Conservation (phyloP, 331 rosid species). For the Pyracantha coccinea region DNA sequence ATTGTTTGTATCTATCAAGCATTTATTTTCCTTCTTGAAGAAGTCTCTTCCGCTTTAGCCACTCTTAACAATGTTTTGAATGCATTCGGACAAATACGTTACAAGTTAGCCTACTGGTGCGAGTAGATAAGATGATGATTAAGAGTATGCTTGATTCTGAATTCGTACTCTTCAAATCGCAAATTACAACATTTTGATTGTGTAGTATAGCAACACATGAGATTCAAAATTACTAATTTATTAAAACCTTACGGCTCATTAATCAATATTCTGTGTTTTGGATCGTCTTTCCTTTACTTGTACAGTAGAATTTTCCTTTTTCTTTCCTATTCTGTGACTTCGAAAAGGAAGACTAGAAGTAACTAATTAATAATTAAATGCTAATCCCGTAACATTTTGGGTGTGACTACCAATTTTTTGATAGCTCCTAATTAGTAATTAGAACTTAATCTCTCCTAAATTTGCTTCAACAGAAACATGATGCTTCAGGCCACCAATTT, state of each 20-base stretch:
- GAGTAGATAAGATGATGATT: too few species aligned
- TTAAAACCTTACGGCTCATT: constrained; percentile 1
- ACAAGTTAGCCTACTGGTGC: background rate
- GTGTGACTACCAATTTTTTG: background rate
- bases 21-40: background rate
- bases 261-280: background rate
- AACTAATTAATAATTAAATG: background rate
- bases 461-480: constrained; percentile 34
- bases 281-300: background rate
- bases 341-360: background rate
- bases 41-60: too few species aligned
- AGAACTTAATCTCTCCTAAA: constrained; percentile 8
- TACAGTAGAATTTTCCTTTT: background rate
- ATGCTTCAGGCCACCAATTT: constrained; percentile 67
- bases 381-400: background rate
- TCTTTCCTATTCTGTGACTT: background rate
- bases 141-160: too few species aligned
- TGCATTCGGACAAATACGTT: too few species aligned
- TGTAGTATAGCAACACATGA: too few species aligned
- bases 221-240: too few species aligned
- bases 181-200: background rate
- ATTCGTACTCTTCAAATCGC: too few species aligned
- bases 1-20: background rate
- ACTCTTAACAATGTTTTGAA: too few species aligned
- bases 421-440: background rate